Percentiles rank a stretch among this genome's conserved stretches.
Evolutionary conservation across 257 asterid genomes (phyloP).

Genomic region (Galeopsis tetrahit): DNA sequence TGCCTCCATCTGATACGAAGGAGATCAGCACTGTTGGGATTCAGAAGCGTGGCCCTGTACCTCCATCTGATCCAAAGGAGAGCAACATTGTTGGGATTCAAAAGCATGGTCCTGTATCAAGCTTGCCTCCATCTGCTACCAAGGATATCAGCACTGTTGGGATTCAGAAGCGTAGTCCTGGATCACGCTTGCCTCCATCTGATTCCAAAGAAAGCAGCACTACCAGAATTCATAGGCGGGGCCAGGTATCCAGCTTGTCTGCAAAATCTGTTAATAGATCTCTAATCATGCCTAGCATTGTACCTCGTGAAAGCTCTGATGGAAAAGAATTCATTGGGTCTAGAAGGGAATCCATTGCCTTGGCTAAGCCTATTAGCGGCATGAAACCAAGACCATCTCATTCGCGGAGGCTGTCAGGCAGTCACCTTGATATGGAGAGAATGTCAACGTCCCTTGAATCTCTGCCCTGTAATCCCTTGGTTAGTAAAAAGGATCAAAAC

Average conservation of each 20-base stretch:
- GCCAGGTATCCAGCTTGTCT: slow-evolving; percentile 45
- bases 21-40: slow-evolving; percentile 48
- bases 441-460: slow-evolving; percentile 58
- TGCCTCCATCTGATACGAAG: slow-evolving; percentile 43
- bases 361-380: slow-evolving; percentile 47
- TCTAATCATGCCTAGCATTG: slow-evolving; percentile 62
- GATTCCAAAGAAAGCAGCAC: slow-evolving; percentile 59
- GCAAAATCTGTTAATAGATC: slow-evolving; percentile 61
- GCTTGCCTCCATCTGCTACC: slow-evolving; percentile 38
- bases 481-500: slow-evolving; percentile 49
- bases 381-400: slow-evolving; percentile 56
- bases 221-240: slow-evolving; percentile 63
- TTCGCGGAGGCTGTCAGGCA: slow-evolving; percentile 57
- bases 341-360: slow-evolving; percentile 64
- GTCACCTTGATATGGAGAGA: slow-evolving; percentile 64
- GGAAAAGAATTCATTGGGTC: slow-evolving; percentile 56
- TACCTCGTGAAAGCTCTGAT: slow-evolving; percentile 70
- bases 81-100: slow-evolving; percentile 47
- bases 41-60: slow-evolving; percentile 59
- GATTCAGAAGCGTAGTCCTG: slow-evolving; percentile 62
- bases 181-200: slow-evolving; percentile 44
- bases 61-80: slow-evolving; percentile 50
- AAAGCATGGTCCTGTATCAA: slow-evolving; percentile 52
- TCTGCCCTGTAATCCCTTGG: slow-evolving; percentile 36
- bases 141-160: slow-evolving; percentile 52